Evolutionary conservation across 345 rosid species (phyloP).

Genomic region (Citrus australasica): DNA sequence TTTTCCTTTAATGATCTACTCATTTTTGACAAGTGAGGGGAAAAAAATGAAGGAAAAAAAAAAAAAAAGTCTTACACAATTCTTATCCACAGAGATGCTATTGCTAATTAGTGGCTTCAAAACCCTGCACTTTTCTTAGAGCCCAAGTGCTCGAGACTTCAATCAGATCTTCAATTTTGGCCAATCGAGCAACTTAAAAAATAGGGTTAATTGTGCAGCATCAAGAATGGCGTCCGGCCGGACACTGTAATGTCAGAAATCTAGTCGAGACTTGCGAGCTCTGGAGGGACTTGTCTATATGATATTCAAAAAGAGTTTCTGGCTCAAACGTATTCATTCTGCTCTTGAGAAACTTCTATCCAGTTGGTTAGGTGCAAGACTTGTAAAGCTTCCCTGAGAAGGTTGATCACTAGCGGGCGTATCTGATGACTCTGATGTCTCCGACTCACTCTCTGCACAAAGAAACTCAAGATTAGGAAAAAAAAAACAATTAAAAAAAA

Average conservation of each 20-base stretch:
- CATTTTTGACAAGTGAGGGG: neutral
- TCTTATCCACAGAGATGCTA: neutral
- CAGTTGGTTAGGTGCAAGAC: constrained; percentile 35
- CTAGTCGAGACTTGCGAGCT: neutral
- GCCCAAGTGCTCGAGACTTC: neutral
- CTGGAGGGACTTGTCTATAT: neutral
- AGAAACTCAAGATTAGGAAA: neutral
- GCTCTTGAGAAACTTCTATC: constrained; percentile 29
- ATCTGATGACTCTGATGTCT: constrained; percentile 44
- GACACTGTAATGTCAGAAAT: neutral
- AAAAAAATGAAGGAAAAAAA: neutral
- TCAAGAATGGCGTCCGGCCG: neutral
- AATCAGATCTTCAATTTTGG: neutral
- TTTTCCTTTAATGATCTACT: neutral
- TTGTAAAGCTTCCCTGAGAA: constrained; percentile 49
- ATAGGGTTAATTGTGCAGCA: neutral
- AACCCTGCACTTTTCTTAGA: constrained; percentile 10
- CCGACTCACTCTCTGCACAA: constrained; percentile 49
- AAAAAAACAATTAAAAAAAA: neutral
- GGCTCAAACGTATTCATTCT: constrained; percentile 18
- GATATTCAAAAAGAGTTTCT: neutral
- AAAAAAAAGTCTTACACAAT: neutral
- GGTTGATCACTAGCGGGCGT: constrained; percentile 21
- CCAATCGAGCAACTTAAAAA: neutral
- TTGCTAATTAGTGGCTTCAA: constrained; percentile 5